These are phyloP conservation scores for Ochetophila trinervis DNA, from an alignment of 306 rosid species.

Conservation along the genomic window DNA sequence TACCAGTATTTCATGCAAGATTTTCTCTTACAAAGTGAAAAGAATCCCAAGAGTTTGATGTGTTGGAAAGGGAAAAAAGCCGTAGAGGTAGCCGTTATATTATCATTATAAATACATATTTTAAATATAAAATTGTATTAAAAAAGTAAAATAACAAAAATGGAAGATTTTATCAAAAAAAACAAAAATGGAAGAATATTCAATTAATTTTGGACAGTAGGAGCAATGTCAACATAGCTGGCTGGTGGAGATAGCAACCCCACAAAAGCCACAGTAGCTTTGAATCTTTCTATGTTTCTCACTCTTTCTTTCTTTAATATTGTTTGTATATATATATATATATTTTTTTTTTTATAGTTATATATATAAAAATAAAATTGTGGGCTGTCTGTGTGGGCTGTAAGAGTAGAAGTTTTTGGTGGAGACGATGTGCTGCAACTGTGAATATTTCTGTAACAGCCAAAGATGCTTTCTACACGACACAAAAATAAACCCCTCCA, in stretches of 20 bases:
- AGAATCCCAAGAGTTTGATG: too few relatives aligned
- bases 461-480: constrained; percentile 57
- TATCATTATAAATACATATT: too few relatives aligned
- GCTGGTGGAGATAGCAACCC: constrained; percentile 80
- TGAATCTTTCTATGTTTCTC: constrained; percentile 49
- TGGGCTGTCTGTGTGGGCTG: not conserved
- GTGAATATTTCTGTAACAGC: constrained; percentile 46
- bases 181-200: too few relatives aligned
- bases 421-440: not conserved
- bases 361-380: not conserved
- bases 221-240: constrained; percentile 95
- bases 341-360: too few relatives aligned
- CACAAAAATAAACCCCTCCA: constrained; percentile 39
- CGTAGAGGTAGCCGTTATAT: too few relatives aligned
- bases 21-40: too few relatives aligned
- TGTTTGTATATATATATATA: too few relatives aligned
- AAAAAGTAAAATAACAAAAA: too few relatives aligned
- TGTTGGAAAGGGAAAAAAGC: too few relatives aligned
- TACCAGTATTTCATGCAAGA: too few relatives aligned
- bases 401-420: not conserved
- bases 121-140: too few relatives aligned
- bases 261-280: constrained; percentile 46
- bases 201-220: constrained; percentile 19
- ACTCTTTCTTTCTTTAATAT: not conserved
- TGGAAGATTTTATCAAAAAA: too few relatives aligned